phyloP scores from a whole-genome alignment of 2,329 filamentous ascomycete genomes.

The Chaetomium sp. region DNA sequence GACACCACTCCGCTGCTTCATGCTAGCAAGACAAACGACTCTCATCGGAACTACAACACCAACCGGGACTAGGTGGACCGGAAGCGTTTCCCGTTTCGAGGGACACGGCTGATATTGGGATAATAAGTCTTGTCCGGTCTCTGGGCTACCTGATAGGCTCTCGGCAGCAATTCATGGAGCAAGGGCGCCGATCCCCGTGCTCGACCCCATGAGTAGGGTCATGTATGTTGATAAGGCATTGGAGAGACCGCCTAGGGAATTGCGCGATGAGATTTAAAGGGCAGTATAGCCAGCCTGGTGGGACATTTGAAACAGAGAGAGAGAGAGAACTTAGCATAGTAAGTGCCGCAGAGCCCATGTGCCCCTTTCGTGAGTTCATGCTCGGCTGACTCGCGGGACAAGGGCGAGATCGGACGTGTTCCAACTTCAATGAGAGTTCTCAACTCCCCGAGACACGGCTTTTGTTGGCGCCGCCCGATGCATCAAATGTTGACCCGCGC shows the following conservation, averaged over 20 bases:
- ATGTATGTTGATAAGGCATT: background rate
- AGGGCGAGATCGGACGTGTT: background rate
- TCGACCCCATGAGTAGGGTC: background rate
- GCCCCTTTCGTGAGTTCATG: background rate
- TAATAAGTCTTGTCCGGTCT: background rate
- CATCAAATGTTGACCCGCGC: background rate
- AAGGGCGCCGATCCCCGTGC: background rate
- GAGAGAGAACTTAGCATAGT: background rate
- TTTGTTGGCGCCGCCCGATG: background rate
- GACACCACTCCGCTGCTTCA: constrained; percentile 55
- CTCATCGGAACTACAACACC: constrained; percentile 46
- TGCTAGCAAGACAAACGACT: constrained; percentile 53
- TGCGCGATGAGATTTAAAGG: background rate
- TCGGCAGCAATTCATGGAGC: background rate
- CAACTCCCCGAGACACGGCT: background rate
- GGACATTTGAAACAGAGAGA: background rate
- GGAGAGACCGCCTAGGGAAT: background rate
- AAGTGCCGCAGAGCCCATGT: background rate
- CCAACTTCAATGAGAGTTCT: background rate
- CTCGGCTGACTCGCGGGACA: background rate
- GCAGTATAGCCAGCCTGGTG: background rate
- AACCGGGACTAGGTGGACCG: constrained; percentile 32
- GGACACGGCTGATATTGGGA: background rate
- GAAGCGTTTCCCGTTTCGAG: constrained; percentile 25
- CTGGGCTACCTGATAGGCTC: background rate